A percentile compares a stretch with the other conserved stretches of the same genome.
Evolutionary conservation across 441 rosid genomes (phyloP).

Genomic region (Eruca vesicaria): DNA sequence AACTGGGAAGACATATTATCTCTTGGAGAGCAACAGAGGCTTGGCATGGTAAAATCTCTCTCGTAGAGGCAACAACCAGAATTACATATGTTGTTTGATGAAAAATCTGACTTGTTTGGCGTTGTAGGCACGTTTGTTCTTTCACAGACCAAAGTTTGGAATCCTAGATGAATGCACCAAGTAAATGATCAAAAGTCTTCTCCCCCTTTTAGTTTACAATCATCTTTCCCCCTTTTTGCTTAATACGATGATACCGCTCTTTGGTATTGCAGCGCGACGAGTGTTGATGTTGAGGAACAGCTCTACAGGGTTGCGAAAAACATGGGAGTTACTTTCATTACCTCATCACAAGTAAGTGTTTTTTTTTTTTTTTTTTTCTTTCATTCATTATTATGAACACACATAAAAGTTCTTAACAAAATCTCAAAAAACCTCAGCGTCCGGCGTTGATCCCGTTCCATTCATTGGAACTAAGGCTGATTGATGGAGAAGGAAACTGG

Average conservation of each 20-base stretch:
- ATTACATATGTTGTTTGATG: neutral
- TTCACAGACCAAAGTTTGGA: slow-evolving; percentile 91
- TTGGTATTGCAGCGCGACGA: slow-evolving; percentile 70
- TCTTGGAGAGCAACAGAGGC: slow-evolving; percentile 98
- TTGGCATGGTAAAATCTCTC: slow-evolving; percentile 79
- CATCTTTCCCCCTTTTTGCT: neutral
- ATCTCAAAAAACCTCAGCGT: slow-evolving; percentile 51
- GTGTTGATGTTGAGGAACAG: slow-evolving; percentile 99
- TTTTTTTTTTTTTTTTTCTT: too few relatives aligned
- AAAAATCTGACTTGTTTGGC: slow-evolving; percentile 24
- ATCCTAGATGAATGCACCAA: slow-evolving; percentile 99
- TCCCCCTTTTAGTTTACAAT: neutral
- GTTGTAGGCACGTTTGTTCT: slow-evolving; percentile 89
- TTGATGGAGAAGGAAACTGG: slow-evolving; percentile 98
- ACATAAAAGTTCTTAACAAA: neutral
- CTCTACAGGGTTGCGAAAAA: slow-evolving; percentile 85
- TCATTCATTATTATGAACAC: neutral
- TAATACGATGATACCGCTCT: neutral
- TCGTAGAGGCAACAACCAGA: neutral
- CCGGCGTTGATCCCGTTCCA: slow-evolving; percentile 97
- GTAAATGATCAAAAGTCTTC: slow-evolving; percentile 46
- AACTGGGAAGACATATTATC: slow-evolving; percentile 98
- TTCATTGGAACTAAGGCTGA: slow-evolving; percentile 75
- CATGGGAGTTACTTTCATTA: slow-evolving; percentile 86
- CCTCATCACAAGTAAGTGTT: slow-evolving; percentile 98